Evolutionary conservation across 345 rosid species (phyloP).

Genomic region (Pelargonium nanum): DNA sequence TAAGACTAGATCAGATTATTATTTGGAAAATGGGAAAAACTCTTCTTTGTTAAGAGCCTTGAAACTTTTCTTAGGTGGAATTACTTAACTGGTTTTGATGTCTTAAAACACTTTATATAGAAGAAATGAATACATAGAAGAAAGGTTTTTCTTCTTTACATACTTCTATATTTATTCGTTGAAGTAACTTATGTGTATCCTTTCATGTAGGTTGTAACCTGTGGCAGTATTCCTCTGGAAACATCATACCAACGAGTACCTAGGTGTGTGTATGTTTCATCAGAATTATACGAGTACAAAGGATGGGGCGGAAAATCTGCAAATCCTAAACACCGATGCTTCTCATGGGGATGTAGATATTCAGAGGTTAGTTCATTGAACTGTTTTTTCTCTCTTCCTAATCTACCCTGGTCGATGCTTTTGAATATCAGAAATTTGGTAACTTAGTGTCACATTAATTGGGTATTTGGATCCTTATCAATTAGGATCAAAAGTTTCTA

Average conservation of each 20-base stretch:
- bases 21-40: not conserved
- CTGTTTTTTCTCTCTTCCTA: not conserved
- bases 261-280: constrained; percentile 74
- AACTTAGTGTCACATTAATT: not conserved
- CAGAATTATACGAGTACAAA: constrained; percentile 69
- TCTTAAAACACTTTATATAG: not conserved
- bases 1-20: not conserved
- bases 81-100: not conserved
- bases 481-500: not conserved
- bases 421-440: not conserved
- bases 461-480: not conserved
- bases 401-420: too few species aligned
- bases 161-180: not conserved
- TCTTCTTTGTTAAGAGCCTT: too few species aligned
- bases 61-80: not conserved
- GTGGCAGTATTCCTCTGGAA: constrained; percentile 87
- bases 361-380: constrained; percentile 48
- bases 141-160: not conserved
- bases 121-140: not conserved
- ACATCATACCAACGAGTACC: constrained; percentile 72
- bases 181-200: not conserved
- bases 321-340: constrained; percentile 59
- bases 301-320: constrained; percentile 71
- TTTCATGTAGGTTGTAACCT: constrained; percentile 70
- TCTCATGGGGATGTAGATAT: constrained; percentile 83